phyloP scores from a whole-genome alignment of 371 early-diverging fungal genomes.

The Mucor circinelloides region DNA sequence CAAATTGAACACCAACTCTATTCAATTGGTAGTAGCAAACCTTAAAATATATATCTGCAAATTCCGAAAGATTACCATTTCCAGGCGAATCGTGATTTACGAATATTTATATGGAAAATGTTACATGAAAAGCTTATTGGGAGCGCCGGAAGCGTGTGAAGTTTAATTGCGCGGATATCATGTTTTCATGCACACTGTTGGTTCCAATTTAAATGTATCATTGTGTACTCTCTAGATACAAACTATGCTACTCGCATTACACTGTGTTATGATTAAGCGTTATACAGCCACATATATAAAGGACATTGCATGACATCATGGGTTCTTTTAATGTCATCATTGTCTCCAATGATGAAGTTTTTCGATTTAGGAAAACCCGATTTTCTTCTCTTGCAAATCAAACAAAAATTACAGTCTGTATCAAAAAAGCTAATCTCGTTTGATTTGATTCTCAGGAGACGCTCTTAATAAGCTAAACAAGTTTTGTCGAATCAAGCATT shows the following conservation, averaged over 20 bases:
- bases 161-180: neutral
- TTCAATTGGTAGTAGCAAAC: neutral
- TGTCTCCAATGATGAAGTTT: neutral
- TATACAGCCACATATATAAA: neutral
- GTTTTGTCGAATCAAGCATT: neutral
- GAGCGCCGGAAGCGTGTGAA: neutral
- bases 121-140: neutral
- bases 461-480: neutral
- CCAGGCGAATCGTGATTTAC: conserved; percentile 1
- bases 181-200: neutral
- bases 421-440: neutral
- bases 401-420: neutral
- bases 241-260: neutral
- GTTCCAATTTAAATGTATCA: neutral
- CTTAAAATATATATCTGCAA: neutral
- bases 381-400: neutral
- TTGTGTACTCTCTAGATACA: neutral
- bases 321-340: neutral
- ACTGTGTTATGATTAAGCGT: neutral
- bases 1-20: neutral
- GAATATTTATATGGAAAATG: neutral
- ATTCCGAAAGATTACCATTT: neutral
- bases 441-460: neutral
- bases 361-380: neutral
- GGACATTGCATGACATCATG: neutral